Conservation (phyloP, 2,329 filamentous ascomycete species). For the Pseudogymnoascus sp. region DNA sequence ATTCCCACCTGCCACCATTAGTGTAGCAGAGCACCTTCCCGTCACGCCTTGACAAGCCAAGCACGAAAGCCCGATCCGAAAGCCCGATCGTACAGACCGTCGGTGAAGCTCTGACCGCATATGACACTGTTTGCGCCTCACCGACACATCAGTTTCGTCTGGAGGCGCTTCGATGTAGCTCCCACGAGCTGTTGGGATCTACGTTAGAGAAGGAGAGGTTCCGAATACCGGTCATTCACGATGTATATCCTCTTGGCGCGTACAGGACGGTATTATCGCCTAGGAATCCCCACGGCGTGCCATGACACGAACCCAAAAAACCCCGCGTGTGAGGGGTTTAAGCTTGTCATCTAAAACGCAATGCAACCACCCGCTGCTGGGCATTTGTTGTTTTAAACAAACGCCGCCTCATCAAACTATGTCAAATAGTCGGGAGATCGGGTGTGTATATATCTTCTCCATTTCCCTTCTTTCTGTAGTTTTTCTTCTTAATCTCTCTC, state of each 20-base stretch:
- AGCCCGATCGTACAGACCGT: neutral
- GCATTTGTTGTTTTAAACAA: neutral
- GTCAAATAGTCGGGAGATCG: neutral
- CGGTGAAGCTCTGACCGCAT: neutral
- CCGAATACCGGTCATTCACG: neutral
- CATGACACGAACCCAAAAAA: neutral
- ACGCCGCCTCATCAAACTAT: neutral
- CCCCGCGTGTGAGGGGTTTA: neutral
- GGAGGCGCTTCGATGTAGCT: neutral
- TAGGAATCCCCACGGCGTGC: neutral
- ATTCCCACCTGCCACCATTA: neutral
- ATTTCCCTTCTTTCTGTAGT: neutral
- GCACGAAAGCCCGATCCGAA: neutral
- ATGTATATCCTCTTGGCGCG: neutral
- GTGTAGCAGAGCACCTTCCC: neutral
- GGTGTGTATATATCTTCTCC: neutral
- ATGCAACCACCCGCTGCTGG: slow-evolving; percentile 3
- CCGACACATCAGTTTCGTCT: neutral
- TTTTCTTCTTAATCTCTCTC: neutral
- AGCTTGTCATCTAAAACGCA: neutral
- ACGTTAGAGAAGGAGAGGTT: neutral
- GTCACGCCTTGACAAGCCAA: neutral
- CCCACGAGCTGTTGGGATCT: neutral
- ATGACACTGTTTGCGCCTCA: slow-evolving; percentile 5
- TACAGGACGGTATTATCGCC: neutral